phyloP scores from a whole-genome alignment of 768 basidiomycete species.

The Pholiota molesta region DNA sequence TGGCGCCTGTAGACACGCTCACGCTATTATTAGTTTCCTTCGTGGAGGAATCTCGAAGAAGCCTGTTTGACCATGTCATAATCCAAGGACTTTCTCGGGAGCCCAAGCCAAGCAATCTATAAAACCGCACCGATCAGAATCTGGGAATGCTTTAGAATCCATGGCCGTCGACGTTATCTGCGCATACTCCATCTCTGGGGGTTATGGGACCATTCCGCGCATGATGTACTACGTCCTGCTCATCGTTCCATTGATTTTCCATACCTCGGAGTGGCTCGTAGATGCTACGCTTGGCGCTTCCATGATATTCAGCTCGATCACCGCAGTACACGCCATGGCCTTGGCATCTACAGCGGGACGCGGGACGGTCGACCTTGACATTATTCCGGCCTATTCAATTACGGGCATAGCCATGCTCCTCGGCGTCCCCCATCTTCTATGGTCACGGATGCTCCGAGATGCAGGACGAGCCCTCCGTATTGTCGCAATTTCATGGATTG shows the following conservation, averaged over 20 bases:
- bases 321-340: slow-evolving; percentile 12
- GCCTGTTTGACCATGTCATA: not conserved
- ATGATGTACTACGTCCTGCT: slow-evolving; percentile 15
- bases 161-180: slow-evolving; percentile 9
- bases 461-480: not conserved
- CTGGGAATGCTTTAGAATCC: not conserved
- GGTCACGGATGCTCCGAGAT: slow-evolving; percentile 13
- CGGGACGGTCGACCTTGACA: slow-evolving; percentile 11
- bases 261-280: slow-evolving; percentile 14
- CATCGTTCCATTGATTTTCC: slow-evolving; percentile 7
- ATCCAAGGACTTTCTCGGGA: slow-evolving; percentile 1
- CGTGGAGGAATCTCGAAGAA: not conserved
- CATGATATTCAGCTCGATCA: slow-evolving; percentile 15
- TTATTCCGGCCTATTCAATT: slow-evolving; percentile 14
- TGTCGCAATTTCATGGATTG: not conserved
- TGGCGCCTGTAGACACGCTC: not conserved
- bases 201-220: slow-evolving; percentile 13
- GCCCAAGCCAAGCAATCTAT: not conserved
- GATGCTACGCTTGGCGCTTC: slow-evolving; percentile 15
- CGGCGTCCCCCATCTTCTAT: slow-evolving; percentile 8
- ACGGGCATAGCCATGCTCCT: slow-evolving; percentile 12
- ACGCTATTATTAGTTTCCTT: not conserved
- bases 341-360: slow-evolving; percentile 13
- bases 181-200: slow-evolving; percentile 12
- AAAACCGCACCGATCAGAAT: not conserved